Evolutionary conservation across 371 early-diverging fungal species (phyloP).

Genomic region (Encephalitozoon intestinalis): DNA sequence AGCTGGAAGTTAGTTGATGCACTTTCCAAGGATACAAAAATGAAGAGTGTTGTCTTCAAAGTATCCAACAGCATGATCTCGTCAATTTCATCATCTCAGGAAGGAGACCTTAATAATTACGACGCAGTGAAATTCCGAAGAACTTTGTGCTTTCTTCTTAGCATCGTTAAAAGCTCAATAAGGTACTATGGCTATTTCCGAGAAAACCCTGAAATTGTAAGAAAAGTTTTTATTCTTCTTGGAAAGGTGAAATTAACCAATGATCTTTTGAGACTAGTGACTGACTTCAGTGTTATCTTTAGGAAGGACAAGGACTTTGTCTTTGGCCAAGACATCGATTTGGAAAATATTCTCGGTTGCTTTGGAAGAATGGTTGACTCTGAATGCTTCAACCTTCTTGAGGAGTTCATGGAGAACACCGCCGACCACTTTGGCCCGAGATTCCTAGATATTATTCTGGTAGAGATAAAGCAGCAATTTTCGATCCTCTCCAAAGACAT

Average conservation of each 20-base stretch:
- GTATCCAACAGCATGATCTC: neutral
- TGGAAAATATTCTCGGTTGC: neutral
- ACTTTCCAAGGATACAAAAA: neutral
- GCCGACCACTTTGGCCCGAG: neutral
- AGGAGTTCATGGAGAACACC: neutral
- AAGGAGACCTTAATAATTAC: neutral
- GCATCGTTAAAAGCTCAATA: neutral
- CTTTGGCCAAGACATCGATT: neutral
- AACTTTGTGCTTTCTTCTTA: neutral
- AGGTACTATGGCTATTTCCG: neutral
- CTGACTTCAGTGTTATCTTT: neutral
- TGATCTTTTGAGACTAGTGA: neutral
- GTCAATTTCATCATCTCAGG: neutral
- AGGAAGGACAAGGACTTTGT: neutral
- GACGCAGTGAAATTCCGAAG: conserved; percentile 1
- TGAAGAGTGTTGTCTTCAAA: conserved; percentile 1
- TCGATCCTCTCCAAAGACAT: neutral
- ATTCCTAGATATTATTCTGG: neutral
- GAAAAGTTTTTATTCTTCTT: neutral
- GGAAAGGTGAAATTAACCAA: neutral
- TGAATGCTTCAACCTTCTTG: neutral
- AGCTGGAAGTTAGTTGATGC: conserved; percentile 28
- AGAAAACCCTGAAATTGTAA: neutral
- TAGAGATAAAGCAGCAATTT: neutral
- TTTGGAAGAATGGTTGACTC: neutral